A percentile compares a stretch with the other conserved stretches of the same genome.
phyloP scores from a whole-genome alignment of 768 basidiomycete genomes.

The Sarcomyxa edulis region DNA sequence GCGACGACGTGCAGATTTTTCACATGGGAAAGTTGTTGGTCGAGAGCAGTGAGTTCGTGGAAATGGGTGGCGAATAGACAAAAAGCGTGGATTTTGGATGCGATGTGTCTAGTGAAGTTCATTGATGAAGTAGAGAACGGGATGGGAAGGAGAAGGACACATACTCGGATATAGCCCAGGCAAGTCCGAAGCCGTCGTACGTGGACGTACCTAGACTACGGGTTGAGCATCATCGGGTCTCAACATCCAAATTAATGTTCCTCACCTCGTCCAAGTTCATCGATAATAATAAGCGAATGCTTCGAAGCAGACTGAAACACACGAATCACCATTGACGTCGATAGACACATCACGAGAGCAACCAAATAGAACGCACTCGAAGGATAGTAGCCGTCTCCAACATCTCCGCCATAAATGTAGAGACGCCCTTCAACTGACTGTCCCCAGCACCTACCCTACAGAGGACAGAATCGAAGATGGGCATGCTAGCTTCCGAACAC shows the following conservation, averaged over 20 bases:
- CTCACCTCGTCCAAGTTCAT: conserved; percentile 88
- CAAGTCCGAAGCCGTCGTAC: conserved; percentile 95
- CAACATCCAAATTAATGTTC: not conserved
- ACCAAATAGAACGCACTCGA: conserved; percentile 43
- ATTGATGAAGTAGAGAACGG: not conserved
- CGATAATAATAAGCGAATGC: conserved; percentile 94
- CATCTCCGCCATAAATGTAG: conserved; percentile 99
- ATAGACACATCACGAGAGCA: not conserved
- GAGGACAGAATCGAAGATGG: conserved; percentile 92
- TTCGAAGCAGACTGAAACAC: conserved; percentile 75
- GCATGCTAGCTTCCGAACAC: conserved; percentile 77
- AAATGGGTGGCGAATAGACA: conserved; percentile 98
- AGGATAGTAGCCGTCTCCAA: conserved; percentile 96
- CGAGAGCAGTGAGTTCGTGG: conserved; percentile 91
- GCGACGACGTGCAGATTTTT: conserved; percentile 96
- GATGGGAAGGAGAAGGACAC: conserved; percentile 15
- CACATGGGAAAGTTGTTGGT: conserved; percentile 81
- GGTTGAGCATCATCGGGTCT: not conserved
- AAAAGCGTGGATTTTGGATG: conserved; percentile 86
- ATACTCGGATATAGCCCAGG: conserved; percentile 98
- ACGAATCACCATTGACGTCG: not conserved
- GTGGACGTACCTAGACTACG: conserved; percentile 75
- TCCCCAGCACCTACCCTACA: conserved; percentile 97
- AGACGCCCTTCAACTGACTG: conserved; percentile 95
- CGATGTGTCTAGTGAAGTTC: conserved; percentile 71